Evolutionary conservation across 345 rosid species (phyloP).

Genomic region (Populus pruinosa): DNA sequence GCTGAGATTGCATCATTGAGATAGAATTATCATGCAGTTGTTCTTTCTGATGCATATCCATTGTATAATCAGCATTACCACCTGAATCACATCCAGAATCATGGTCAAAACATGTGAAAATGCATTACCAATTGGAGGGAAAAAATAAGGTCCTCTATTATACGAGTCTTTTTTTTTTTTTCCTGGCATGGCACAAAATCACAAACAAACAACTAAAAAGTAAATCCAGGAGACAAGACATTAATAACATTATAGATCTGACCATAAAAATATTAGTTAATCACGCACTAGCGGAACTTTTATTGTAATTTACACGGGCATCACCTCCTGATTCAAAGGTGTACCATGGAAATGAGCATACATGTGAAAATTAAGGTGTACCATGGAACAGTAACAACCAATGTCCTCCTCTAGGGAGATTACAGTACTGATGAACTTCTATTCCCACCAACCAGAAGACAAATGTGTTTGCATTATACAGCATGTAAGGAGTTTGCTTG

Average conservation of each 20-base stretch:
- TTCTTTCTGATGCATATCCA: conserved; percentile 96
- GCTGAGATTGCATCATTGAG: conserved; percentile 98
- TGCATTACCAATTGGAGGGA: not conserved
- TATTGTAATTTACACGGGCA: not conserved
- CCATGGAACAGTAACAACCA: too few relatives aligned
- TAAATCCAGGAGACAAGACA: not conserved
- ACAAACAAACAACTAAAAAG: not conserved
- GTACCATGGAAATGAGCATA: not conserved
- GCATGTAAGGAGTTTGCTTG: not conserved
- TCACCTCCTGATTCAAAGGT: not conserved
- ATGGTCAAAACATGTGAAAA: conserved; percentile 22
- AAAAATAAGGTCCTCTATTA: not conserved
- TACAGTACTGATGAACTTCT: not conserved
- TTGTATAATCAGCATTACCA: conserved; percentile 82
- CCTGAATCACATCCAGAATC: conserved; percentile 60
- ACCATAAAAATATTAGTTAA: not conserved
- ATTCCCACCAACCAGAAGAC: not conserved
- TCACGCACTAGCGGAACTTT: not conserved
- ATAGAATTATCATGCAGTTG: conserved; percentile 88
- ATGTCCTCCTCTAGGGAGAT: not conserved
- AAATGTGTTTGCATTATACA: not conserved
- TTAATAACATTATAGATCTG: not conserved
- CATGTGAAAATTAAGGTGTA: not conserved
- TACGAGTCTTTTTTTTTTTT: not conserved
- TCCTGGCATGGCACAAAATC: not conserved